A percentile compares a stretch with the other conserved stretches of the same genome.
Conservation (phyloP, 208 protist genomes). For the Leishmania major region DNA sequence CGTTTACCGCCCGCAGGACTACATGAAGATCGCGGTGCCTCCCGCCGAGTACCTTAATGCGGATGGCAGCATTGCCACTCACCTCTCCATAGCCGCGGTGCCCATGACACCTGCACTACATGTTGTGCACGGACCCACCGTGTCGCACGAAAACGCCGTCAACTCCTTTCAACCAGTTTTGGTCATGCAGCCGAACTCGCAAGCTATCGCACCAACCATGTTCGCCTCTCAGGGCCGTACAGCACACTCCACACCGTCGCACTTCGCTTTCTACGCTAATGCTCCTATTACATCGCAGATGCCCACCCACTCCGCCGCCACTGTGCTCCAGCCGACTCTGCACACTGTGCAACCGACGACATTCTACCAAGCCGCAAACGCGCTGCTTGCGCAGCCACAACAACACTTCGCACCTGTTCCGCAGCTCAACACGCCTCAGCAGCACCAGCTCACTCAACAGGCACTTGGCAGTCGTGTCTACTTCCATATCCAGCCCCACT, state of each 20-base stretch:
- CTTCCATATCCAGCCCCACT: conserved; percentile 26
- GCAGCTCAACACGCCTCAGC: conserved; percentile 14
- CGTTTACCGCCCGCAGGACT: conserved; percentile 68
- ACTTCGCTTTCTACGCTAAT: conserved; percentile 28
- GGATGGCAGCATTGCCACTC: conserved; percentile 32
- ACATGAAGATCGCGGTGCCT: conserved; percentile 68
- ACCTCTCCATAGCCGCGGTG: conserved; percentile 11
- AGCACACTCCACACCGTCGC: conserved; percentile 6
- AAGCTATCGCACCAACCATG: conserved; percentile 18
- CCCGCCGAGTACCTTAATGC: conserved; percentile 50
- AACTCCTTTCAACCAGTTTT: conserved; percentile 27
- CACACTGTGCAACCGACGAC: conserved; percentile 21
- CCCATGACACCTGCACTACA: conserved; percentile 15
- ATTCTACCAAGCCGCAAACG: conserved; percentile 21
- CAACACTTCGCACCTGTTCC: not conserved
- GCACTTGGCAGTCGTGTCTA: conserved; percentile 15
- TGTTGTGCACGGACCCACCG: conserved; percentile 6
- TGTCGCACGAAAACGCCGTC: conserved; percentile 29
- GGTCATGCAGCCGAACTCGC: conserved; percentile 25
- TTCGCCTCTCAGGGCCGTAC: conserved; percentile 15
- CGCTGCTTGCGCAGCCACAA: conserved; percentile 11
- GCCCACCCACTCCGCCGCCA: conserved; percentile 4
- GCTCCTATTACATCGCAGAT: conserved; percentile 12
- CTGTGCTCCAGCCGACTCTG: conserved; percentile 13
- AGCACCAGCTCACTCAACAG: conserved; percentile 5